Percentiles rank a stretch among this genome's conserved stretches.
Evolutionary conservation across 2,329 filamentous ascomycete genomes (phyloP).

Genomic region (Fusarium duplospermum): DNA sequence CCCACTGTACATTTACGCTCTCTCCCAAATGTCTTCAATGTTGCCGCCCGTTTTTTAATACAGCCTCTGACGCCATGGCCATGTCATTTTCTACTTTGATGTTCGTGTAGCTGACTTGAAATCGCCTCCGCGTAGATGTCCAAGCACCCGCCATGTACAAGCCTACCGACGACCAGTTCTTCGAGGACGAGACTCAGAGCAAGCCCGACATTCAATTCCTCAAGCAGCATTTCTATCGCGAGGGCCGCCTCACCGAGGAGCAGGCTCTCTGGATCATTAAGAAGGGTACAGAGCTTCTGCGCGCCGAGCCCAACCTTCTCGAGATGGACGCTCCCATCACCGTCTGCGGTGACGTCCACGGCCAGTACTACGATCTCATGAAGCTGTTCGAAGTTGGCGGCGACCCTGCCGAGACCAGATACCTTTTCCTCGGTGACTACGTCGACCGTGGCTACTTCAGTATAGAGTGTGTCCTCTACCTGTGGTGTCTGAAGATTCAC

Average conservation of each 20-base stretch:
- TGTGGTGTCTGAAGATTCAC: conserved; percentile 99
- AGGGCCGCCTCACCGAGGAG: conserved; percentile 95
- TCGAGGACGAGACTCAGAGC: conserved; percentile 82
- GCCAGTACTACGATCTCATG: conserved; percentile 99
- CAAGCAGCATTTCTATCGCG: conserved; percentile 98
- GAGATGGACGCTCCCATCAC: conserved; percentile 99
- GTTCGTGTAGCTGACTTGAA: conserved; percentile 31
- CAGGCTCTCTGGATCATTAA: conserved; percentile 96
- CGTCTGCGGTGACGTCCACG: conserved; percentile 97
- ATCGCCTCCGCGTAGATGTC: conserved; percentile 73
- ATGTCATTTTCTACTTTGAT: neutral
- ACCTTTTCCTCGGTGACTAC: conserved; percentile 97
- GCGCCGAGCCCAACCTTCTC: conserved; percentile 91
- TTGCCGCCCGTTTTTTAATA: neutral
- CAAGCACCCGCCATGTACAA: conserved; percentile 95
- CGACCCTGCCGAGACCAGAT: conserved; percentile 94
- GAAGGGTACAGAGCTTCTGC: conserved; percentile 87
- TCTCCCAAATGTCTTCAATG: neutral
- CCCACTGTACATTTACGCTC: neutral
- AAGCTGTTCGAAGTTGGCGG: conserved; percentile 99
- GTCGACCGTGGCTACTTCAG: conserved; percentile 99
- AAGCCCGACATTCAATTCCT: conserved; percentile 95
- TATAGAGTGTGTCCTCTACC: conserved; percentile 98
- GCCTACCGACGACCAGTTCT: conserved; percentile 94
- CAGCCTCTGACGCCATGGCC: neutral